Conservation (phyloP, 1,139 yeast species). For the Geotrichum macrosporum region DNA sequence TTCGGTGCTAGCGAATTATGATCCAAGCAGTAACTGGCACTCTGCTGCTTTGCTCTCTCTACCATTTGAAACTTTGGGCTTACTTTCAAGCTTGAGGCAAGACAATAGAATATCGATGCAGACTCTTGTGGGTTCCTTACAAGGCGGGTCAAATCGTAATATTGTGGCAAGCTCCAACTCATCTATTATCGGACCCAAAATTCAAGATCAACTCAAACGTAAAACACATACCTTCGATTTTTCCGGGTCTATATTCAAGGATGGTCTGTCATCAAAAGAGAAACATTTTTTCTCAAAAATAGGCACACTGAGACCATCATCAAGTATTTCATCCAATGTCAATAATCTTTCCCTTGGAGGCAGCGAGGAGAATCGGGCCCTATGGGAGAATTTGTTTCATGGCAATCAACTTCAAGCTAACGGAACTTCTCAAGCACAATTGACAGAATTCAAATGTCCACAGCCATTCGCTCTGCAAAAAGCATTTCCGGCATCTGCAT, state of each 20-base stretch:
- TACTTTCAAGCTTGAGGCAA: constrained; percentile 31
- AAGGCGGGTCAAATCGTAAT: constrained; percentile 29
- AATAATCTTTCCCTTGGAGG: constrained; percentile 4
- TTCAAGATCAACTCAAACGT: neutral
- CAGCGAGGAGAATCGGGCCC: neutral
- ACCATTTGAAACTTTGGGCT: constrained; percentile 33
- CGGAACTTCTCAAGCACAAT: constrained; percentile 27
- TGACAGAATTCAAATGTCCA: constrained; percentile 23
- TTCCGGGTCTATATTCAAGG: constrained; percentile 21
- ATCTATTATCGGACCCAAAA: constrained; percentile 20
- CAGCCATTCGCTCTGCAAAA: constrained; percentile 27
- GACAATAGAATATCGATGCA: constrained; percentile 31
- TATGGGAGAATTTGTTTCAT: constrained; percentile 24
- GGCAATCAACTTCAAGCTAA: constrained; percentile 20
- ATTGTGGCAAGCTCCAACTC: constrained; percentile 26
- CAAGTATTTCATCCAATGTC: neutral
- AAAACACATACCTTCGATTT: constrained; percentile 20
- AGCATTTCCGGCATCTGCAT: constrained; percentile 29
- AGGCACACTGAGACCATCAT: constrained; percentile 28
- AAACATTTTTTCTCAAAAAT: constrained; percentile 38
- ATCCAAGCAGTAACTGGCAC: constrained; percentile 32
- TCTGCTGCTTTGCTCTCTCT: constrained; percentile 30
- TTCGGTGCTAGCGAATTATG: constrained; percentile 18
- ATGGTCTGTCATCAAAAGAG: constrained; percentile 9
- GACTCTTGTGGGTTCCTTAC: constrained; percentile 25